Percentiles rank a stretch among this genome's conserved stretches.
Conservation (phyloP, 2,329 filamentous ascomycete species). For the Lecanosticta acicola region DNA sequence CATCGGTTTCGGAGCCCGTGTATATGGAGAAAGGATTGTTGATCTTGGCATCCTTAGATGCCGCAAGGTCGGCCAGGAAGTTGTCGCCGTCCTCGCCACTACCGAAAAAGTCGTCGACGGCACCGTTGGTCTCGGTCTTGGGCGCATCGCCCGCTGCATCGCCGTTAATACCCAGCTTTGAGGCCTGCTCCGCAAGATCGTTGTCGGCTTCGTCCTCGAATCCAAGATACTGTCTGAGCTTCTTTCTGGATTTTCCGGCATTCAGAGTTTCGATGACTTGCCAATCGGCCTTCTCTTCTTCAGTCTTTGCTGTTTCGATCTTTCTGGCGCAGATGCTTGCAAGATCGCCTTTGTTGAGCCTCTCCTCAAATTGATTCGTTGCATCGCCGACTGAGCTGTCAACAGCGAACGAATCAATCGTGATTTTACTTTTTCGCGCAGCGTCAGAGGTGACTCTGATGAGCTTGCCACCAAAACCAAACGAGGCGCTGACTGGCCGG, state of each 20-base stretch:
- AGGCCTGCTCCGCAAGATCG: conserved; percentile 38
- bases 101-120: conserved; percentile 64
- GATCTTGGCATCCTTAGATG: conserved; percentile 85
- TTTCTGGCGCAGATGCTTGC: conserved; percentile 73
- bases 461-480: conserved; percentile 92
- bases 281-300: conserved; percentile 96
- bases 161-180: conserved; percentile 46
- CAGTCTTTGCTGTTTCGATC: conserved; percentile 66
- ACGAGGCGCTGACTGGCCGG: conserved; percentile 76
- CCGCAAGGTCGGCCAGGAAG: conserved; percentile 77
- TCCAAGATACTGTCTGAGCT: conserved; percentile 85
- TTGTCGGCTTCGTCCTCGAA: conserved; percentile 58
- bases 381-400: conserved; percentile 79
- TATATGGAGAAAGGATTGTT: conserved; percentile 92
- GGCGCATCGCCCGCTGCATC: conserved; percentile 47
- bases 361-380: conserved; percentile 80
- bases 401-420: conserved; percentile 80
- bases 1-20: conserved; percentile 71
- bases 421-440: conserved; percentile 64
- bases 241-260: conserved; percentile 75
- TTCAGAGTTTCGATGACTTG: conserved; percentile 85
- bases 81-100: conserved; percentile 66
- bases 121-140: conserved; percentile 25
- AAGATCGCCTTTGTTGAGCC: conserved; percentile 72
- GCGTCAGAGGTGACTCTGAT: conserved; percentile 68